These are phyloP conservation scores for Auricularia sp. DNA, from an alignment of 768 basidiomycete genomes.

Conservation along the genomic window DNA sequence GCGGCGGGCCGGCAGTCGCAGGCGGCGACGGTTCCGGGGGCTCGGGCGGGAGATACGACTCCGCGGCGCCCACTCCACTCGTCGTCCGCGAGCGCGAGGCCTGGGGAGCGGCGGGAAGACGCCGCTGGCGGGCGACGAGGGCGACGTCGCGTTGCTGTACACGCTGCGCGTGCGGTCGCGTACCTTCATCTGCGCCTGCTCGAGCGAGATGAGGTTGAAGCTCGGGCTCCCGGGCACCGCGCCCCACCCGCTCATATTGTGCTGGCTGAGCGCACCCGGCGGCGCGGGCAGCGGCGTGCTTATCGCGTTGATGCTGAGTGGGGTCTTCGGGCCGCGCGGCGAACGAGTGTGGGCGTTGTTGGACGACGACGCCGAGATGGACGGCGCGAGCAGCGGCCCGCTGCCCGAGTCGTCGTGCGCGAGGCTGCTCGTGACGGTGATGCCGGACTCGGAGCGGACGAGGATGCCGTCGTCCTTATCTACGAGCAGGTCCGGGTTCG, in stretches of 20 bases:
- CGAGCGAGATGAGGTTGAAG: slow-evolving; percentile 62
- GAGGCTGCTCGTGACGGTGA: neutral
- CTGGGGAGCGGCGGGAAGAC: slow-evolving; percentile 11
- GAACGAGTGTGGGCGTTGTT: neutral
- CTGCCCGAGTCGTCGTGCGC: neutral
- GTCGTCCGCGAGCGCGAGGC: slow-evolving; percentile 21
- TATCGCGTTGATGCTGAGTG: slow-evolving; percentile 1
- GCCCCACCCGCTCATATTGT: neutral
- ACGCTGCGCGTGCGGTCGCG: slow-evolving; percentile 46
- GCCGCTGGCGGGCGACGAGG: neutral
- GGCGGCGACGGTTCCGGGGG: neutral
- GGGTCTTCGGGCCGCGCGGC: slow-evolving; percentile 5
- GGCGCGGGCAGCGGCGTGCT: slow-evolving; percentile 1
- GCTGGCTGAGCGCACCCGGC: neutral
- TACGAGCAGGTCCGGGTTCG: slow-evolving; percentile 58
- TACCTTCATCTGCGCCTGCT: slow-evolving; percentile 61
- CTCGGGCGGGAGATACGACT: slow-evolving; percentile 14
- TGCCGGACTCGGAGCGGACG: neutral
- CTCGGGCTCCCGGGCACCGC: slow-evolving; percentile 21
- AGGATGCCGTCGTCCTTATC: neutral
- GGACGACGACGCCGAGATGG: neutral
- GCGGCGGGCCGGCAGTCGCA: slow-evolving; percentile 4
- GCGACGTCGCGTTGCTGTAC: slow-evolving; percentile 17
- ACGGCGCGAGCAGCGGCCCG: neutral
- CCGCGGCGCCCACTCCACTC: neutral